Conservation (phyloP, 129 eudicot genomes). For the Flaveria robusta region DNA sequence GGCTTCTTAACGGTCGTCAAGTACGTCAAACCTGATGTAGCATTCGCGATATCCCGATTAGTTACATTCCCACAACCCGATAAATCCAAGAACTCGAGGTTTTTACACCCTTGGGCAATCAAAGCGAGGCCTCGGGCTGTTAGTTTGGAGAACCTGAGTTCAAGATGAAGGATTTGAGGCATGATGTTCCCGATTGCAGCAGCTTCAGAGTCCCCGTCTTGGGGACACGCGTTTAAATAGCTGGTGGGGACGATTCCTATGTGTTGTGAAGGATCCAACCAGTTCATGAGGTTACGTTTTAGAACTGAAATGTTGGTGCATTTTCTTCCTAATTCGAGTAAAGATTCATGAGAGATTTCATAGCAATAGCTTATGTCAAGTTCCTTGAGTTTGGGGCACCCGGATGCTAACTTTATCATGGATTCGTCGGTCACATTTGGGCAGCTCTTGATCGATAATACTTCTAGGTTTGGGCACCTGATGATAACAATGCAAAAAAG, state of each 20-base stretch:
- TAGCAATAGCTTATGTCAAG: conserved; percentile 92
- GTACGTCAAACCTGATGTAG: conserved; percentile 48
- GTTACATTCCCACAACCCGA: conserved; percentile 84
- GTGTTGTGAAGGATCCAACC: conserved; percentile 86
- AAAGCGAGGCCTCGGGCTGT: conserved; percentile 65
- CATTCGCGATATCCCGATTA: conserved; percentile 74
- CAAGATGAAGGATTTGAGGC: conserved; percentile 75
- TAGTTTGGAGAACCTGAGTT: conserved; percentile 71
- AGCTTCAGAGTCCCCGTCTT: conserved; percentile 91
- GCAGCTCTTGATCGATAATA: conserved; percentile 74
- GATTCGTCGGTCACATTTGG: conserved; percentile 65
- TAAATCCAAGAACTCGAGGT: conserved; percentile 72
- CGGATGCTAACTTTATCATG: conserved; percentile 58
- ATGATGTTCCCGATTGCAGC: conserved; percentile 68
- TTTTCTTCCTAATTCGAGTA: conserved; percentile 53
- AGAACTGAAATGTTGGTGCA: conserved; percentile 57
- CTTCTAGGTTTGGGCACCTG: conserved; percentile 91
- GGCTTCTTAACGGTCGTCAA: conserved; percentile 82
- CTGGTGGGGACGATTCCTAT: conserved; percentile 64
- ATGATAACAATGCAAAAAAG: neutral
- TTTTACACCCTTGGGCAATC: conserved; percentile 69
- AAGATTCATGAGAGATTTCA: conserved; percentile 75
- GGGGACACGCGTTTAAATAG: conserved; percentile 73
- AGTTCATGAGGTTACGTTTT: conserved; percentile 79
- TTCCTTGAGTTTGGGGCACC: conserved; percentile 74